Conservation (phyloP, 2,329 filamentous ascomycete species). For the Fulvia fulva region DNA sequence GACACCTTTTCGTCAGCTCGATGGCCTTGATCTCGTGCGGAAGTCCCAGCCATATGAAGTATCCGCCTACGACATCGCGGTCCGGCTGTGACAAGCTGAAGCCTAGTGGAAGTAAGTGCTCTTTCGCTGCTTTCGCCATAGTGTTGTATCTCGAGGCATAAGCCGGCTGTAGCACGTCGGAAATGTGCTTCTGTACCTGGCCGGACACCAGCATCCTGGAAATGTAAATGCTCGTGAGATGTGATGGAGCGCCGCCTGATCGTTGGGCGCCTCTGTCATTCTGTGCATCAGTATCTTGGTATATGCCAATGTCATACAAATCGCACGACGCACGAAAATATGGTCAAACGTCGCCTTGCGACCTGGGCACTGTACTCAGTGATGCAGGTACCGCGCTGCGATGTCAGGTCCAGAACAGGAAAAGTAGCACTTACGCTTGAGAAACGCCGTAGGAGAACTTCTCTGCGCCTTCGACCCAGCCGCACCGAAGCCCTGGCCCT, state of each 20-base stretch:
- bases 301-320: background rate
- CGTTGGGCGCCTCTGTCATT: conserved; percentile 46
- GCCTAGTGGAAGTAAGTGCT: conserved; percentile 60
- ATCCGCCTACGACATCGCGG: conserved; percentile 65
- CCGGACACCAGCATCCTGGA: conserved; percentile 52
- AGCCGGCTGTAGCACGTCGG: conserved; percentile 50
- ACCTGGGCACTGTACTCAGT: background rate
- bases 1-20: conserved; percentile 55
- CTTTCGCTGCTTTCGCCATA: conserved; percentile 57
- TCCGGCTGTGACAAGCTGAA: conserved; percentile 47
- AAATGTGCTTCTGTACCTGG: conserved; percentile 52
- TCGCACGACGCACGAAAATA: conserved; percentile 1
- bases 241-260: conserved; percentile 58
- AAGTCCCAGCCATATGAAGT: conserved; percentile 77
- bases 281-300: conserved; percentile 10
- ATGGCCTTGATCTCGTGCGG: conserved; percentile 51
- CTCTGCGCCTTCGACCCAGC: conserved; percentile 76
- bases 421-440: conserved; percentile 47
- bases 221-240: conserved; percentile 56
- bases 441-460: conserved; percentile 58
- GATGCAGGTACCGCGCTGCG: background rate
- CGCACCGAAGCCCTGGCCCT: conserved; percentile 75
- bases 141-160: conserved; percentile 52
- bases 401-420: background rate
- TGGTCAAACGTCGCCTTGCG: background rate